phyloP scores from a whole-genome alignment of 169 alveolate species.

The Amoebophrya sp. region DNA sequence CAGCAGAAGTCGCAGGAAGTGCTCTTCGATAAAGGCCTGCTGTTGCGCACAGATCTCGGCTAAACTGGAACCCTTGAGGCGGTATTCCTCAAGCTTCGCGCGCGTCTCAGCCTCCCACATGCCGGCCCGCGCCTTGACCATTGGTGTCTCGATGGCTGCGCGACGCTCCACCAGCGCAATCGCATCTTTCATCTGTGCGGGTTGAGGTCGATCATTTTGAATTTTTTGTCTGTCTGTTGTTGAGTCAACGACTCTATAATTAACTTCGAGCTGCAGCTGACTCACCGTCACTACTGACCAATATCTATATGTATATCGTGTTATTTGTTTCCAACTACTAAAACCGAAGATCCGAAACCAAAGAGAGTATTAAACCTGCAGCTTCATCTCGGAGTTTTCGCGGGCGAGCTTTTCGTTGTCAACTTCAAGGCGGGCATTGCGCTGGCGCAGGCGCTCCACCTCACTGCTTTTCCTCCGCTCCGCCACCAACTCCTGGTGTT shows the following conservation, averaged over 20 bases:
- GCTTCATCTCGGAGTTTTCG: background rate
- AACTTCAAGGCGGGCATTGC: background rate
- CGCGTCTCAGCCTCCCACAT: background rate
- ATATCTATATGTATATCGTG: no score
- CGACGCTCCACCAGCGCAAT: background rate
- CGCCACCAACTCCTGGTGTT: background rate
- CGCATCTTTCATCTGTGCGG: background rate
- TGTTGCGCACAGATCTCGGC: conserved; percentile 12
- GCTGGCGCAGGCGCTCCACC: background rate
- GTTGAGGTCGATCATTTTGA: background rate
- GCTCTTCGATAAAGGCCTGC: background rate
- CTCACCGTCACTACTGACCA: no score
- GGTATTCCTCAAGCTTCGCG: background rate
- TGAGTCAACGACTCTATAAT: no score
- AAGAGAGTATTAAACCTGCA: background rate
- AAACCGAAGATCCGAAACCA: no score
- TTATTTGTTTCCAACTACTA: no score
- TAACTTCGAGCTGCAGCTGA: no score
- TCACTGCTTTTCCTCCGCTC: background rate
- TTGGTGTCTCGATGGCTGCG: background rate
- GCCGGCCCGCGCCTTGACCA: background rate
- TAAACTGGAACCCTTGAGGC: background rate
- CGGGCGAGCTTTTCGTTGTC: background rate
- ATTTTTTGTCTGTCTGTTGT: no score
- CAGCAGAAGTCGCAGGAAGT: background rate